Conservation (phyloP, 2,329 filamentous ascomycete genomes). For the Fusarium heterosporum region DNA sequence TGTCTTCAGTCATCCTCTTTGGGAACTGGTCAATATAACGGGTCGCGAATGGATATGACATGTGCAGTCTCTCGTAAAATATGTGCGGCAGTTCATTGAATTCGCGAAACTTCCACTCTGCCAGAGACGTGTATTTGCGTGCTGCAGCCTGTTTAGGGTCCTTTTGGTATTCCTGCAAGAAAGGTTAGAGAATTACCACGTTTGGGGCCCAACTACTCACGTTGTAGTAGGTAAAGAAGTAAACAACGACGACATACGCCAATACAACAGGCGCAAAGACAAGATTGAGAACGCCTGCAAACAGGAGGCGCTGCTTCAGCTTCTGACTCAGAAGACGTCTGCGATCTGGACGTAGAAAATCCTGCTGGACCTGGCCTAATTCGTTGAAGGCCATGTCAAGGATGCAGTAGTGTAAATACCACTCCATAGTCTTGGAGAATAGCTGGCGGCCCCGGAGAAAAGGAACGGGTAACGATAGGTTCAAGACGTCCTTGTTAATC, state of each 20-base stretch:
- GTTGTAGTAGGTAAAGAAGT: slow-evolving; percentile 96
- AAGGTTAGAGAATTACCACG: not conserved
- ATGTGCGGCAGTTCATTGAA: slow-evolving; percentile 97
- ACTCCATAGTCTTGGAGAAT: slow-evolving; percentile 90
- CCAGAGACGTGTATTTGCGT: slow-evolving; percentile 90
- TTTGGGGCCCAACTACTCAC: slow-evolving; percentile 58
- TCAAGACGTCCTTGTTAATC: slow-evolving; percentile 95
- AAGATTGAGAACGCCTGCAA: slow-evolving; percentile 87
- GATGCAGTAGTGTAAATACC: slow-evolving; percentile 90
- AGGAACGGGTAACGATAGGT: slow-evolving; percentile 87
- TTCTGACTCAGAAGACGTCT: slow-evolving; percentile 82
- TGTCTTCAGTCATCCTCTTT: slow-evolving; percentile 90
- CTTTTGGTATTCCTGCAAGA: slow-evolving; percentile 85
- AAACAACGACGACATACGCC: slow-evolving; percentile 86
- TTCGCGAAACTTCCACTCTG: slow-evolving; percentile 98
- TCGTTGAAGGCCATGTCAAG: slow-evolving; percentile 95
- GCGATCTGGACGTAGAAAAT: slow-evolving; percentile 87
- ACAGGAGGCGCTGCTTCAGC: slow-evolving; percentile 80
- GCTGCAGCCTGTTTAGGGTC: slow-evolving; percentile 86
- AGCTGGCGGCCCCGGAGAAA: slow-evolving; percentile 83
- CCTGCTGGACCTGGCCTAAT: slow-evolving; percentile 84
- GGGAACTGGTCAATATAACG: slow-evolving; percentile 96
- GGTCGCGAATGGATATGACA: slow-evolving; percentile 94
- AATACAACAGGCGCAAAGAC: slow-evolving; percentile 88
- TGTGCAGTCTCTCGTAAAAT: slow-evolving; percentile 88